These are phyloP conservation scores for Candida bentonensis DNA, from an alignment of 805 yeast genomes.

Conservation along the genomic window DNA sequence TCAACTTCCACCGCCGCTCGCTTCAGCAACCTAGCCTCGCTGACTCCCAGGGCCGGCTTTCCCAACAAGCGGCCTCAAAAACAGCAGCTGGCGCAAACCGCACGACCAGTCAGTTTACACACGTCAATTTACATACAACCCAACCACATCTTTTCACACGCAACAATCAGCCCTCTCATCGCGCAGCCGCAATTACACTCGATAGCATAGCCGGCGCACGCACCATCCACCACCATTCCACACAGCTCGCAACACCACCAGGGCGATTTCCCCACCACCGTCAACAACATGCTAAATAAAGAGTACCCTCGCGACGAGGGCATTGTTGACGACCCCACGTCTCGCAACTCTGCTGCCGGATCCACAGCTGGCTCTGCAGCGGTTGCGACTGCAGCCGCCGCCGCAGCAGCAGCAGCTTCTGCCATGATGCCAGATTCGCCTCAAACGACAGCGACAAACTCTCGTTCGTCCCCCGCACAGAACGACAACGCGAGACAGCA, in stretches of 20 bases:
- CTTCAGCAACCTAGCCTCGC: too few relatives aligned
- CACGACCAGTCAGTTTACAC: too few relatives aligned
- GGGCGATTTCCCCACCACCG: not conserved
- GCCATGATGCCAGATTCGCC: slow-evolving; percentile 1
- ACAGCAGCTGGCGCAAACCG: too few relatives aligned
- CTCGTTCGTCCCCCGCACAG: not conserved
- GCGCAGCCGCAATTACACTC: too few relatives aligned
- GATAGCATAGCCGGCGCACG: too few relatives aligned
- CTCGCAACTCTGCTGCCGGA: not conserved
- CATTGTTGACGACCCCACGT: not conserved
- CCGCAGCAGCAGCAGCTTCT: slow-evolving; percentile 5
- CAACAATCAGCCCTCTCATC: too few relatives aligned
- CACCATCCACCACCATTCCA: too few relatives aligned
- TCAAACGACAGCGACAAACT: not conserved
- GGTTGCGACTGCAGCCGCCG: slow-evolving; percentile 2
- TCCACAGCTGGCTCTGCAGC: slow-evolving; percentile 2
- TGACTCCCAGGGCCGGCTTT: too few relatives aligned
- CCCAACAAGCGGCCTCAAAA: too few relatives aligned
- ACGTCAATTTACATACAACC: too few relatives aligned
- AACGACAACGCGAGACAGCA: not conserved
- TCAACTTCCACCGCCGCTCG: too few relatives aligned
- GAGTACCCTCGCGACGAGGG: not conserved
- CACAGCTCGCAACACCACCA: not conserved
- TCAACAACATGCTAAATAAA: slow-evolving; percentile 5
- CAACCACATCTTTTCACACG: too few relatives aligned